Conservation (phyloP, 2,329 filamentous ascomycete species). For the Fusarium subglutinans region DNA sequence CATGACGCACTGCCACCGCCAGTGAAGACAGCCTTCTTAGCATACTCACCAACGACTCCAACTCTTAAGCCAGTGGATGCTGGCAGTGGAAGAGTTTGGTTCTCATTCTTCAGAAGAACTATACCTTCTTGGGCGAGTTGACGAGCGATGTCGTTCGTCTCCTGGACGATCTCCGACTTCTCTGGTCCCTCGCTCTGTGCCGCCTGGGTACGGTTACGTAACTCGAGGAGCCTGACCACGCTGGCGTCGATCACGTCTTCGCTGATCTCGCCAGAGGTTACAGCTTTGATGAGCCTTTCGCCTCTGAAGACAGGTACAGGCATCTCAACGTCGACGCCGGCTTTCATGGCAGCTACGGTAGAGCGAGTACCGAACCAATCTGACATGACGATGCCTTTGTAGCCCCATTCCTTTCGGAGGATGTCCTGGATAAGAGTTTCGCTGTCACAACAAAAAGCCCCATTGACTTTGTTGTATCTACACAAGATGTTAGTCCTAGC, state of each 20-base stretch:
- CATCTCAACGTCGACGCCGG: conserved; percentile 30
- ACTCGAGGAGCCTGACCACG: not conserved
- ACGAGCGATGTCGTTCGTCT: conserved; percentile 19
- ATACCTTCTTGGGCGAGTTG: conserved; percentile 12
- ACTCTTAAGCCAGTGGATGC: fast-evolving
- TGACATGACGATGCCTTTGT: conserved; percentile 25
- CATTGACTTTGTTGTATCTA: conserved; percentile 34
- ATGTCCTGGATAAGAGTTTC: not conserved
- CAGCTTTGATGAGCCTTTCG: conserved; percentile 2
- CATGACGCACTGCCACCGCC: not conserved
- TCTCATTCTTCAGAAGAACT: conserved; percentile 26
- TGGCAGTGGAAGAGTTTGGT: not conserved
- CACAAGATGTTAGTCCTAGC: fast-evolving
- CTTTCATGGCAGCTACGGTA: not conserved
- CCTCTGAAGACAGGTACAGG: conserved; percentile 25
- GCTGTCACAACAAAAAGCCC: conserved; percentile 11
- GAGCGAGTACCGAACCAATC: conserved; percentile 35
- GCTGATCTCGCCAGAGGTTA: not conserved
- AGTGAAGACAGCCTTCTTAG: not conserved
- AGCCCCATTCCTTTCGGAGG: conserved; percentile 22
- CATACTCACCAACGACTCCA: not conserved
- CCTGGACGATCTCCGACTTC: conserved; percentile 9
- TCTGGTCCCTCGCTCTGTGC: conserved; percentile 2
- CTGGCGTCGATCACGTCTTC: conserved; percentile 3
- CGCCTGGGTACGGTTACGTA: conserved; percentile 8